These are phyloP conservation scores for Leptographium galeiforme DNA, from an alignment of 2,329 filamentous ascomycete genomes.

Conservation along the genomic window DNA sequence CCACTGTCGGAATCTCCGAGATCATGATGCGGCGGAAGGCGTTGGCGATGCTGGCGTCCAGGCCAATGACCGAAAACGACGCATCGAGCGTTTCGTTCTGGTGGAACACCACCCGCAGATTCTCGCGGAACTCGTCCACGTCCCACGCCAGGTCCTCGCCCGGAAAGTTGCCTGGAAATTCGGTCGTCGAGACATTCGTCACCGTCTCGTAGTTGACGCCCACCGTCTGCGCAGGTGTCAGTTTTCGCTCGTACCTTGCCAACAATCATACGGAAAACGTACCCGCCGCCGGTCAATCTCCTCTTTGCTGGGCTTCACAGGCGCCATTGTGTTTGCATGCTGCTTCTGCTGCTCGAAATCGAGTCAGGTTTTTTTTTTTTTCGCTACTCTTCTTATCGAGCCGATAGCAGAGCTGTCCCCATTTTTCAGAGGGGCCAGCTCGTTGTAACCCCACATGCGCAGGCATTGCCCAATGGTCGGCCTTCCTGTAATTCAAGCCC, in stretches of 20 bases:
- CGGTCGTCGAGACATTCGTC: conserved; percentile 74
- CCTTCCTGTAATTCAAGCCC: conserved; percentile 10
- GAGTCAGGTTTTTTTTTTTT: conserved; percentile 3
- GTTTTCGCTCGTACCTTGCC: not conserved
- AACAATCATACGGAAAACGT: conserved; percentile 11
- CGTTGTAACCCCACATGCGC: not conserved
- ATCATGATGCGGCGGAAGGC: conserved; percentile 95
- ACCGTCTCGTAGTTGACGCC: conserved; percentile 83
- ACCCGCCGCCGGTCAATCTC: conserved; percentile 52
- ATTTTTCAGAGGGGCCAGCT: not conserved
- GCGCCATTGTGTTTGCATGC: conserved; percentile 24
- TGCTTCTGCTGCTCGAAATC: not conserved
- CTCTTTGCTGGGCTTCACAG: conserved; percentile 32
- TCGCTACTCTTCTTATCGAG: not conserved
- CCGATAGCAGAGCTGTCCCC: not conserved
- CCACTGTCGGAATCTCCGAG: conserved; percentile 84
- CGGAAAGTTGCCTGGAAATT: conserved; percentile 83
- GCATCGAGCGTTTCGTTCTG: conserved; percentile 64
- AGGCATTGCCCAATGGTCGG: conserved; percentile 5
- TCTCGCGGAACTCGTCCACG: conserved; percentile 26
- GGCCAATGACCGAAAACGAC: conserved; percentile 79
- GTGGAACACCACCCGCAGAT: conserved; percentile 58
- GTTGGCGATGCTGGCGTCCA: conserved; percentile 89
- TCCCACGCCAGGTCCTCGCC: conserved; percentile 57
- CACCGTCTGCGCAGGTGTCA: conserved; percentile 47